Percentiles rank a stretch among this genome's conserved stretches.
Conservation (phyloP, 331 rosid species). For the Stylosanthes scabra region DNA sequence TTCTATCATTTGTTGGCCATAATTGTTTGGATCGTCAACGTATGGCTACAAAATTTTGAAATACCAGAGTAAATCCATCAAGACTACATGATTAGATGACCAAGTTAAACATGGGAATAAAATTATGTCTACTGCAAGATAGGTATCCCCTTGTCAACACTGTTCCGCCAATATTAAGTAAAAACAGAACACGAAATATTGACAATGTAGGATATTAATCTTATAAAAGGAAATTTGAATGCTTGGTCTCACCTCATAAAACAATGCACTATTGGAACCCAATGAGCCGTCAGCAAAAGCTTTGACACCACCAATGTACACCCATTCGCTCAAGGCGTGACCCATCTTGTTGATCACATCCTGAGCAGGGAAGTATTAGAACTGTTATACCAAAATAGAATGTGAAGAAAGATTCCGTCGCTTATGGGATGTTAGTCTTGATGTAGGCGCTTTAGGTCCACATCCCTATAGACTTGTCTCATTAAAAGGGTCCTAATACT, state of each 20-base stretch:
- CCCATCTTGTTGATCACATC: conserved; percentile 64
- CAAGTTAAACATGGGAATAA: conserved; percentile 18
- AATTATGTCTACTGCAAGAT: conserved; percentile 1
- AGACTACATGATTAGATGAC: conserved; percentile 1
- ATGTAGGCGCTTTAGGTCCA: no score
- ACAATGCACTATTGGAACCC: conserved; percentile 80
- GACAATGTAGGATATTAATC: not conserved
- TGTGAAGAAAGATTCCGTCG: no score
- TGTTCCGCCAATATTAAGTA: not conserved
- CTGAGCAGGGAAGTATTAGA: conserved; percentile 45
- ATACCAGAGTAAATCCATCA: conserved; percentile 31
- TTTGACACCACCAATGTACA: conserved; percentile 88
- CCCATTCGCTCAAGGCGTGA: conserved; percentile 67
- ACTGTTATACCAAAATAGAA: no score
- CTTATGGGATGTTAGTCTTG: no score
- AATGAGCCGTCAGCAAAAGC: conserved; percentile 84
- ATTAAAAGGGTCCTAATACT: no score
- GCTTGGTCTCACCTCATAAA: conserved; percentile 71
- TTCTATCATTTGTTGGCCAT: conserved; percentile 63
- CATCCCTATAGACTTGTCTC: no score
- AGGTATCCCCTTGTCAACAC: conserved; percentile 9
- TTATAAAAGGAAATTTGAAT: conserved; percentile 30
- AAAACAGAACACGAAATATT: not conserved
- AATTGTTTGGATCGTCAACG: conserved; percentile 63
- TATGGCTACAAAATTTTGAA: conserved; percentile 66